Base-by-base conservation (phyloP, 2,329 filamentous ascomycete species). In the Sclerotinia glacialis region DNA sequence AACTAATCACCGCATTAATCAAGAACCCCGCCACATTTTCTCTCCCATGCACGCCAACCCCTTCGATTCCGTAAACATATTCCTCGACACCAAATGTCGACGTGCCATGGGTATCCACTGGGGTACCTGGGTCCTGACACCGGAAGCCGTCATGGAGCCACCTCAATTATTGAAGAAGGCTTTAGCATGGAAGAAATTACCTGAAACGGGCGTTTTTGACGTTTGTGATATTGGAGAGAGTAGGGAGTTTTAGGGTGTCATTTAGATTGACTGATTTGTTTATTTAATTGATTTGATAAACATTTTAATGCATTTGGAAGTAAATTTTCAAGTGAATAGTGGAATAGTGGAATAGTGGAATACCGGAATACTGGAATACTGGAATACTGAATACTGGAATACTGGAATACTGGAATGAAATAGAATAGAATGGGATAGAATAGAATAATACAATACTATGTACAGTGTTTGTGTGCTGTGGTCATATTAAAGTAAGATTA, bases 41-140 rank as follows among this genome's bases (percentile, higher is more conserved):
- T 92, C 88, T 56, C 81, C 87, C 26, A 88, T 96, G 83, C 94
- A 98, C 77, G 89, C 91, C 9, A 91, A 96, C 76, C 94, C 94
- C 0, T 88, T 87, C 71, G 94, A 98, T 76, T 86, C 89, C 0
- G 93, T 97, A 47, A 92, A 95, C 73, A 97, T 98, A 72, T 97
- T 97, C 78, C 78, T 82, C 8, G 93, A 97, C 73, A 96, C 92
- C 0, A 84, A 84, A 71, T 97, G 93, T 80, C 82, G 85, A 73
- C 82, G 80, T 23, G 93, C 93, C 28, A 83, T 97, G 80, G 93
- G 86, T 1, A 97, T 97, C 72, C 94, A 97, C 76, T 97, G 93
- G 93, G 93, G 93, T 2, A 89, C 90, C 0, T 67, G 65, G 65
- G 62, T 71, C 2, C 62, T 74, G 72, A 97, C 93, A 0, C 83